Percentiles rank a stretch among this genome's conserved stretches.
Evolutionary conservation across 306 rosid species (phyloP).

Genomic region (Gillenia trifoliata): DNA sequence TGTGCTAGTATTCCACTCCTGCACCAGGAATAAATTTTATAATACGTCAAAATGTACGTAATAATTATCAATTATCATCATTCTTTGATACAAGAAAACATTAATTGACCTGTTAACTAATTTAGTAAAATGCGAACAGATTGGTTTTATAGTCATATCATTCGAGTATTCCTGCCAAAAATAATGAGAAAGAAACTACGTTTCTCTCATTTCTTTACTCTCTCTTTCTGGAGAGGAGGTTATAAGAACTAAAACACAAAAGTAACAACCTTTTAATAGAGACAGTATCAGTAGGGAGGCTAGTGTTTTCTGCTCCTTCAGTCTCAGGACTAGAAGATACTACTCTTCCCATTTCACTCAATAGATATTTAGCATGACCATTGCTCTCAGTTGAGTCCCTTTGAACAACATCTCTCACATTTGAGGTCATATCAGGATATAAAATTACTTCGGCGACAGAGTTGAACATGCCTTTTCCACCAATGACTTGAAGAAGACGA

Average conservation of each 20-base stretch:
- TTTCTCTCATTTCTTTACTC: not conserved
- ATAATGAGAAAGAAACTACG: not conserved
- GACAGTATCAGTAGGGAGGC: conserved; percentile 19
- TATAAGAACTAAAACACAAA: not conserved
- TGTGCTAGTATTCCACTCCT: conserved; percentile 59
- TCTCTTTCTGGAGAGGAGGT: not conserved
- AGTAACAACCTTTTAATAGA: conserved; percentile 42
- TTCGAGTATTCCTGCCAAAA: not conserved
- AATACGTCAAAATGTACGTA: not conserved
- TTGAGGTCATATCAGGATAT: conserved; percentile 36
- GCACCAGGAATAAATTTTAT: conserved; percentile 23
- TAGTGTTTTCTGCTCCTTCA: conserved; percentile 33
- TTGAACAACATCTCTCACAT: conserved; percentile 26
- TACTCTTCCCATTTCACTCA: conserved; percentile 36
- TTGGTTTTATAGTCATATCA: not conserved
- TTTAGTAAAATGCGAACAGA: not conserved
- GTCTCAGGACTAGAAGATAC: conserved; percentile 28
- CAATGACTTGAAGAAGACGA: conserved; percentile 73
- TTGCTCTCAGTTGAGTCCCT: conserved; percentile 26
- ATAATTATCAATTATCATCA: conserved; percentile 1
- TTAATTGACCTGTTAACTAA: conserved; percentile 5
- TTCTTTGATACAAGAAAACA: not conserved
- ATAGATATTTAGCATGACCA: conserved; percentile 22
- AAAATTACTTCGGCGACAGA: conserved; percentile 53
- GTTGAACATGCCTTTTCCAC: conserved; percentile 49